Base-by-base conservation (phyloP, 352 stramenopile species). In the Globisporangium nunn region DNA sequence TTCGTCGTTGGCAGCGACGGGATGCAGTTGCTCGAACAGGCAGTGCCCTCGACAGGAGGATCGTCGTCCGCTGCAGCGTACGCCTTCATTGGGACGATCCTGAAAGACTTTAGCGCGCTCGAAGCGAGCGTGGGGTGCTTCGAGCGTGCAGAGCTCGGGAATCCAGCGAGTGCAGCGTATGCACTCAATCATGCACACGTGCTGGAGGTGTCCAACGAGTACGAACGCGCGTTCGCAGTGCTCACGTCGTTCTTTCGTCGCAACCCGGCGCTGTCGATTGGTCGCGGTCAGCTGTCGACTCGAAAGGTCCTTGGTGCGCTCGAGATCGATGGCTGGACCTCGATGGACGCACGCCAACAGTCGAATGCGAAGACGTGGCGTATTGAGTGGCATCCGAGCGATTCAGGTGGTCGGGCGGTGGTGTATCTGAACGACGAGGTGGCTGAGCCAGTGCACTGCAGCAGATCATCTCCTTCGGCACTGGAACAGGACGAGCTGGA, bases 81-180 rank as follows among this genome's bases (percentile, higher is more conserved):
- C 45, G 82, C 80, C 12, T 93, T 87, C 56, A 74, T 87, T 4
- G 82, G 76, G 4, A 89, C 80, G 0, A 80, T 93, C 58, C 44
- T 89, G 7, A 93, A 91, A 54, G 82, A 93, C 45, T 80, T 74
- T 59, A 61, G 82, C 0, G 80, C 65, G 8, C 37, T 91, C 17
- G 69, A 85, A 10, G 66, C 75, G 4, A 74, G 69, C 33, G 66
- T 88, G 12, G 37, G 23, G 15, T 91, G 80, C 59, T 90, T 88
- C 55, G 66, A 80, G 31, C 67, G 75, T 28, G 73, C 79, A 0
- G 61, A 80, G n/a, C 15, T 50, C 4, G 62, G 71, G 10, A 65
- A 72, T 28, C 68, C 73, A 0, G 50, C 56, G n/a, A 85, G 64
- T 60, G 67, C 78, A 23, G 68, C 74, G 37, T 91, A 89, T 53